Evolutionary conservation across 1,284 basidiomycete species (phyloP), one percentile per base, ranked within the genome.

Genomic region (Pseudozyma sp.): DNA sequence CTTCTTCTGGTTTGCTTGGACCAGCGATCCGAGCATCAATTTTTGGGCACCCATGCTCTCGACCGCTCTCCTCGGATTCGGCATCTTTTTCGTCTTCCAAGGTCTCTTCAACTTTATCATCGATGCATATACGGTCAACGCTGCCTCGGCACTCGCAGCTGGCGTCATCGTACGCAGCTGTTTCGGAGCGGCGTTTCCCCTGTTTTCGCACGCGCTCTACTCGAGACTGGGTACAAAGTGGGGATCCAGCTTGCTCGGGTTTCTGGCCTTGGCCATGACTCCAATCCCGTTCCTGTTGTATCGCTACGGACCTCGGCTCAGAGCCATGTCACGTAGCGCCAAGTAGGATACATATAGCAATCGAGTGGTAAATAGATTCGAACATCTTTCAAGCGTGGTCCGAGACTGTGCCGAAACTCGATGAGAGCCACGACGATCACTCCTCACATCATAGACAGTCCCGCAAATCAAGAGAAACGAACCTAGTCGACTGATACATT

Each of bases 201-300:
- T 87, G 5, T 88, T 88, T 66, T 86, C 87, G 0, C 13, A 57
- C 4, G 86, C 87, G 66, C 88, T 88, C 88, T 88, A 86, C 81
- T 64, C 84, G 9, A 85, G 74, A 13, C 83, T 93, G 7, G 90
- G 91, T 0, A 89, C 90, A 0, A 90, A 91, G 0, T 92, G 92
- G 4, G 91, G 91, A 0, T 90, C 90, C 0, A 90, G 89, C 16
- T 86, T 93, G 13, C 83, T 93, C 11, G 92, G 90, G 0, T 90
- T 91, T 4, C 80, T 93, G 33, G 87, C 89, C 51, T 87, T 89
- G 7, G 64, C 90, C n/a, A 88, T 91, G 87, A 87, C 88, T 0
- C 92, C 92, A 0, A 83, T 92, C 35, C 92, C 92, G 87, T 80
- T 59, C 81, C 6, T 79, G 84, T 14, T 82, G 85, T 84, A 81